phyloP scores from a whole-genome alignment of 169 alveolate species.

The Plasmodium gaboni region DNA sequence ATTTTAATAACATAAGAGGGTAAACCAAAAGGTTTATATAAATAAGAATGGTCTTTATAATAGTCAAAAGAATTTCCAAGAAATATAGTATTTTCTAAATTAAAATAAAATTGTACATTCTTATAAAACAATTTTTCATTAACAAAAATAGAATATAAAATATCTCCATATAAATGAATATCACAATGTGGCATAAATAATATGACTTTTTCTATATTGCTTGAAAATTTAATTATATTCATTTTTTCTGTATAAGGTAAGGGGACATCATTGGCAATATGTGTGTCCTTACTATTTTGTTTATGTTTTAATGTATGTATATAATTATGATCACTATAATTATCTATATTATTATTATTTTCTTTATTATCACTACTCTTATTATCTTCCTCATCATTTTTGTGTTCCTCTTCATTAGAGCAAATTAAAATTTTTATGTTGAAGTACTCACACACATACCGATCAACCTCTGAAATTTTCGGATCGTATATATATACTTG shows the following conservation, averaged over 20 bases:
- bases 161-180: conserved; percentile 40
- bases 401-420: neutral
- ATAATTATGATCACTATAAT: neutral
- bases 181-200: conserved; percentile 74
- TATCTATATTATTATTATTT: no score
- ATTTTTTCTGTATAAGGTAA: no score
- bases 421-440: conserved; percentile 8
- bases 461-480: conserved; percentile 30
- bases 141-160: conserved; percentile 30
- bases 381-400: neutral
- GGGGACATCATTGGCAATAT: no score
- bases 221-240: neutral
- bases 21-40: conserved; percentile 56
- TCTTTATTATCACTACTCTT: neutral
- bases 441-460: neutral
- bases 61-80: conserved; percentile 56
- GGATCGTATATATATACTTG: conserved; percentile 49
- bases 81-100: conserved; percentile 23
- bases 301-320: neutral
- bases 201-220: conserved; percentile 1
- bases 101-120: conserved; percentile 28
- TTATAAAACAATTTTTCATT: conserved; percentile 30
- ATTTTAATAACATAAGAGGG: conserved; percentile 23
- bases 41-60: conserved; percentile 29
- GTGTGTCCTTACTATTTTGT: no score